Evolutionary conservation across 805 yeast genomes (phyloP).

Genomic region (Saccharomycopsis lassenensis): DNA sequence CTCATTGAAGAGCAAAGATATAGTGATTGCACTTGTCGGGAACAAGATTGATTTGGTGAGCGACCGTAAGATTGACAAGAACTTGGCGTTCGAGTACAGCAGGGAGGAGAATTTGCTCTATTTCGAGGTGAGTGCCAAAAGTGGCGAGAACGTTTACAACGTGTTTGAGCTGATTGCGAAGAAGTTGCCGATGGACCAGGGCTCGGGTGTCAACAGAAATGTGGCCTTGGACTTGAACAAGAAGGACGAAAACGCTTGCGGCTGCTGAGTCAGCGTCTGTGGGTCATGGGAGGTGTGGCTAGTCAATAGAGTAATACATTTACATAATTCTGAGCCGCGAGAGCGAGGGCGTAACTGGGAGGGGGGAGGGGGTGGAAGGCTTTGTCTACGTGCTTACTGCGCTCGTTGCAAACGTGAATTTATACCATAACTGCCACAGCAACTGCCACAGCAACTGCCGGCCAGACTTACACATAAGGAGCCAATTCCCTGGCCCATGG

Average conservation of each 20-base stretch:
- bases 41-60: conserved; percentile 52
- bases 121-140: conserved; percentile 49
- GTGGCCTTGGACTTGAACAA: conserved; percentile 3
- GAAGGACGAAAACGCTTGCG: neutral
- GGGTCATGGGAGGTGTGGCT: no score
- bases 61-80: conserved; percentile 32
- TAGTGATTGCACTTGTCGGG: conserved; percentile 65
- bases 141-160: conserved; percentile 39
- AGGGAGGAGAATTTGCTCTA: conserved; percentile 39
- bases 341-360: no score
- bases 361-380: no score
- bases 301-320: neutral
- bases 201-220: neutral
- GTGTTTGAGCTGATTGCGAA: conserved; percentile 41
- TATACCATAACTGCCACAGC: no score
- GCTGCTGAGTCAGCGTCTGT: neutral
- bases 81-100: conserved; percentile 44
- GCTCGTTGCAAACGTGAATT: no score
- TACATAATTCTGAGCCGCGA: neutral
- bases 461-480: no score
- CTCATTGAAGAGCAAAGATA: conserved; percentile 31
- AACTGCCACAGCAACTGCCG: no score
- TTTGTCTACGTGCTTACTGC: no score
- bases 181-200: conserved; percentile 24
- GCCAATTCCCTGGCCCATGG: no score